A percentile compares a stretch with the other conserved stretches of the same genome.
Evolutionary conservation across 2,329 filamentous ascomycete species (phyloP).

Genomic region (Fusarium nanum): DNA sequence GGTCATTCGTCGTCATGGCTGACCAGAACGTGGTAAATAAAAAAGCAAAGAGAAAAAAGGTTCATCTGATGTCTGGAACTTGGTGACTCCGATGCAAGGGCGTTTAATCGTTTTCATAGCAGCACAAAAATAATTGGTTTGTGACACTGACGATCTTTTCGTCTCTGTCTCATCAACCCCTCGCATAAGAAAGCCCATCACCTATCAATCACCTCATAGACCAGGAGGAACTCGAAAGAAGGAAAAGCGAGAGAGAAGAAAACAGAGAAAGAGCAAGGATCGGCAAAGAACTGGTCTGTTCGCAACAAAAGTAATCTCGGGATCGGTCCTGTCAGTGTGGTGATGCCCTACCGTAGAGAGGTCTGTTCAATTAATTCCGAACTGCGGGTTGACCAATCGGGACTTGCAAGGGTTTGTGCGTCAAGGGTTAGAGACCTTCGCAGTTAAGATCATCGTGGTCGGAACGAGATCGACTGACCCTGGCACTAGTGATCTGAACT

Average conservation of each 20-base stretch:
- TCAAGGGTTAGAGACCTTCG: background rate
- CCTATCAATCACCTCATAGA: background rate
- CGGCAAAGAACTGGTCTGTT: constrained; percentile 4
- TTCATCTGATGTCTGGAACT: background rate
- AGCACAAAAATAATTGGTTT: background rate
- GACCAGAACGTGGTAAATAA: background rate
- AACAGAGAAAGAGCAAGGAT: constrained; percentile 7
- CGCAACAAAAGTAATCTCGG: background rate
- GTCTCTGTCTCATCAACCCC: constrained; percentile 27
- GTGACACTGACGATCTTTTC: constrained; percentile 24
- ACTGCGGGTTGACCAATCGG: constrained; percentile 33
- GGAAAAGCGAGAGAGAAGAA: background rate
- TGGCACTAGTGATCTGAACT: constrained; percentile 18
- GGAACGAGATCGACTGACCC: constrained; percentile 15
- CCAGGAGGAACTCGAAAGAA: background rate
- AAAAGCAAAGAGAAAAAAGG: background rate
- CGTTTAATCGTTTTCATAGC: constrained; percentile 4
- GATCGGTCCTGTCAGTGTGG: background rate
- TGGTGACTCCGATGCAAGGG: constrained; percentile 20
- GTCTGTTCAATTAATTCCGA: constrained; percentile 15
- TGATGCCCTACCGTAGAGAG: background rate
- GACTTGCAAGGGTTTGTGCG: background rate
- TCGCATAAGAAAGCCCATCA: constrained; percentile 10
- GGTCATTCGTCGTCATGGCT: constrained; percentile 1
- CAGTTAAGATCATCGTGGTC: constrained; percentile 34